Conservation (phyloP, 2,329 filamentous ascomycete genomes). For the Aureobasidium melanogenum region DNA sequence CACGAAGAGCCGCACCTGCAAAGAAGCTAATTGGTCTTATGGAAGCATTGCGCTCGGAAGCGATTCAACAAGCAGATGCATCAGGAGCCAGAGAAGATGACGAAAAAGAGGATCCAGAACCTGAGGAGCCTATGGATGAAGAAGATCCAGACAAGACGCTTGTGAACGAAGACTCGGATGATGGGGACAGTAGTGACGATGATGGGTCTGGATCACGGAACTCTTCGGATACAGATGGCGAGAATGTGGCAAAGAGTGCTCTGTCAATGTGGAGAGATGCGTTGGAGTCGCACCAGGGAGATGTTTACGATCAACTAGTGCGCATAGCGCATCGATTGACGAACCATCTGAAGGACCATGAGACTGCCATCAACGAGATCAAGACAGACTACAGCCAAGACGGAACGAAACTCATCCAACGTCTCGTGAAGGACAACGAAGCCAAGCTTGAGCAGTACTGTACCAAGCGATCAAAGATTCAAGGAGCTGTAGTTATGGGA, state of each 20-base stretch:
- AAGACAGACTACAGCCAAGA: slow-evolving; percentile 36
- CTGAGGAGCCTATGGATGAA: slow-evolving; percentile 8
- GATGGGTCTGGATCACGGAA: background rate
- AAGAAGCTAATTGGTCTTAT: background rate
- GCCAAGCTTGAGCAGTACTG: slow-evolving; percentile 26
- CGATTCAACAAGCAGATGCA: background rate
- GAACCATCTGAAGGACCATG: slow-evolving; percentile 38
- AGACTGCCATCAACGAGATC: slow-evolving; percentile 35
- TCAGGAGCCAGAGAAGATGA: background rate
- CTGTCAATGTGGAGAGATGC: slow-evolving; percentile 29
- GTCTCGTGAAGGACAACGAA: slow-evolving; percentile 33
- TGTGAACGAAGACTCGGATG: slow-evolving; percentile 14
- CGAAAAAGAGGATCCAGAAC: background rate
- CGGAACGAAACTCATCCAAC: slow-evolving; percentile 34
- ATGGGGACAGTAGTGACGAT: background rate
- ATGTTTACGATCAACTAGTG: slow-evolving; percentile 30
- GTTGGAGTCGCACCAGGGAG: slow-evolving; percentile 31
- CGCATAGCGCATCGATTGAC: slow-evolving; percentile 35
- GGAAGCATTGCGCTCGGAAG: background rate
- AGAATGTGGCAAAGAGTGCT: slow-evolving; percentile 21
- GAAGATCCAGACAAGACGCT: slow-evolving; percentile 21
- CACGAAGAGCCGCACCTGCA: background rate
- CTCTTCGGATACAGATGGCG: slow-evolving; percentile 17
- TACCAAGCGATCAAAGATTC: slow-evolving; percentile 20
- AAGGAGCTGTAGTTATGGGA: slow-evolving; percentile 2